Evolutionary conservation across 2,329 filamentous ascomycete genomes (phyloP), one percentile per base, ranked within the genome.

Genomic region (Aspergillus sp.): DNA sequence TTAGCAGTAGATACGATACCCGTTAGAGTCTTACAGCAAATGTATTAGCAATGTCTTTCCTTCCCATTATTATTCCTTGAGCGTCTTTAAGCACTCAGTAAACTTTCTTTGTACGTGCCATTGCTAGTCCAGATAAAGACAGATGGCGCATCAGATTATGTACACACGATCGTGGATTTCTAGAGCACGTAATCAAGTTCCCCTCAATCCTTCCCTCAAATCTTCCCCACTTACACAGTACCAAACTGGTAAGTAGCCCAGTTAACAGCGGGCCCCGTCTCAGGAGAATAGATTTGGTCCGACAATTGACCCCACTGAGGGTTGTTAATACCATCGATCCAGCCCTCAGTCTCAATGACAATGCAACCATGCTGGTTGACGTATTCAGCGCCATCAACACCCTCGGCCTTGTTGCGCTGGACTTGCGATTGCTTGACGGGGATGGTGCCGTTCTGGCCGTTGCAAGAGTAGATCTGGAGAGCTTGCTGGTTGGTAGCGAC

Each of bases 241-340:
- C 77, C 77, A 64, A 81, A 81, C 59, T 76, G 70, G 66, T 80
- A 81, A 5, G 75, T 79, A 55, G 78, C 78, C 70, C 70, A 75
- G 65, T 80, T 80, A 17, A 80, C 64, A 5, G 72, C 72, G 8
- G 79, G 78, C 1, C 67, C 73, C 44, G 77, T 74, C 25, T 72
- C 68, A 13, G 77, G 75, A 7, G 75, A 73, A 62, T 74, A 80
- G 62, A 81, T 71, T 69, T 80, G 76, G 63, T 73, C 74, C 1
- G 69, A 58, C 30, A 70, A 77, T 58, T 93, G 85, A 61, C 87
- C 87, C 94, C 94, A 97, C 76, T 92, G 86, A 0, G 93, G 93
- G 68, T 96, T 86, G 78, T 96, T 97, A 78, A 98, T 95, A 25
- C 84, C 92, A 73, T 96, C 93, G 71, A 97, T 96, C 86, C 88